Conservation (phyloP, 345 rosid species). For the Gossypium bickii region DNA sequence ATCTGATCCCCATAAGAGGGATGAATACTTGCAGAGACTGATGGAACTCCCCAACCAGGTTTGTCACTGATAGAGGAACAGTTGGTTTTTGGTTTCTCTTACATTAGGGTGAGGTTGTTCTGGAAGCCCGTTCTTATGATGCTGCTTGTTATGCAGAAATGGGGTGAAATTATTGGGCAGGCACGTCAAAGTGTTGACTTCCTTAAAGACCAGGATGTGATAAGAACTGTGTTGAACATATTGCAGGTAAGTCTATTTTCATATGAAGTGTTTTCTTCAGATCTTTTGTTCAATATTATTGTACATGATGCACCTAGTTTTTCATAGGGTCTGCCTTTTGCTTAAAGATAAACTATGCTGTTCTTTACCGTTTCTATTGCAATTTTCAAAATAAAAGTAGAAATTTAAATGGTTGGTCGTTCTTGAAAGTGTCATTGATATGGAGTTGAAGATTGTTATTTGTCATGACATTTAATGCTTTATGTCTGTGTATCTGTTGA, state of each 20-base stretch:
- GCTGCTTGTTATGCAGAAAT: constrained; percentile 59
- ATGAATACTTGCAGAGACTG: constrained; percentile 88
- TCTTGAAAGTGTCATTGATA: neutral
- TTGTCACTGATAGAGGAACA: neutral
- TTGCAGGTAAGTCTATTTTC: constrained; percentile 54
- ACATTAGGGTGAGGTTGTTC: neutral
- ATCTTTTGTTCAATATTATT: neutral
- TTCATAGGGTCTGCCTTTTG: neutral
- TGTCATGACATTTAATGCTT: neutral
- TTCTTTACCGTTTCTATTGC: neutral
- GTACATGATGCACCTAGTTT: neutral
- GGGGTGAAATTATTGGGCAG: constrained; percentile 91
- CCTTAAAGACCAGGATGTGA: constrained; percentile 87
- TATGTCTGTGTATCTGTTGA: neutral
- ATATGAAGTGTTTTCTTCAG: neutral
- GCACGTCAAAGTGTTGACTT: constrained; percentile 93
- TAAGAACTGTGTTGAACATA: constrained; percentile 86
- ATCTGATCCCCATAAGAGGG: constrained; percentile 91
- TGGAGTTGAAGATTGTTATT: neutral
- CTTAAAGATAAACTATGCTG: neutral
- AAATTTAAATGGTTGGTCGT: neutral
- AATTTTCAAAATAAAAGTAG: neutral
- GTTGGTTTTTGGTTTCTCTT: neutral
- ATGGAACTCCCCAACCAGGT: constrained; percentile 98
- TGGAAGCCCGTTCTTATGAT: constrained; percentile 11